Conservation (phyloP, 768 basidiomycete genomes). For the Daedaleopsis nitida region DNA sequence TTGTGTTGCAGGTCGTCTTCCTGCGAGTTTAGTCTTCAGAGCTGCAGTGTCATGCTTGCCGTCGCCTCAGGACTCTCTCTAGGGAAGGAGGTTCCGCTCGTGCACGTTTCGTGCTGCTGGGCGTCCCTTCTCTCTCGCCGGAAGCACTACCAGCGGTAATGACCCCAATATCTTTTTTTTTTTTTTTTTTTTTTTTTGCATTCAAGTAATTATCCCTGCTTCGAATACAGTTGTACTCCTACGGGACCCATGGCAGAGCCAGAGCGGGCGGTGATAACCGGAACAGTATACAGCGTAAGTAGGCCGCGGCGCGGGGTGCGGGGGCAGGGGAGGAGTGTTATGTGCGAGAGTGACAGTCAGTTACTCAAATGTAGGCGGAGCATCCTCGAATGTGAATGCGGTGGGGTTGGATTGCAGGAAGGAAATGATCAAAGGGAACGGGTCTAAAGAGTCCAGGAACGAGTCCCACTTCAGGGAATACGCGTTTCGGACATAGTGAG, state of each 20-base stretch:
- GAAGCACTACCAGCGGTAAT: conserved; percentile 64
- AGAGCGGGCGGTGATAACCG: too few species aligned
- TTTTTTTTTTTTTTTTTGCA: too few species aligned
- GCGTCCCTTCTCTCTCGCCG: conserved; percentile 73
- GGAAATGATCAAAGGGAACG: not conserved
- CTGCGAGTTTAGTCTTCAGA: conserved; percentile 77
- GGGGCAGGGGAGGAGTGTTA: too few species aligned
- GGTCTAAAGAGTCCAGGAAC: not conserved
- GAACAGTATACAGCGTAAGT: too few species aligned
- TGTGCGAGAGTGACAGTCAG: too few species aligned
- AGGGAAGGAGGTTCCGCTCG: conserved; percentile 88
- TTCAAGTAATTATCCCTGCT: too few species aligned
- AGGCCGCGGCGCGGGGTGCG: too few species aligned
- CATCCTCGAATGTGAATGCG: not conserved
- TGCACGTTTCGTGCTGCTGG: conserved; percentile 84
- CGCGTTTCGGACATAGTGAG: not conserved
- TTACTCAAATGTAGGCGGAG: too few species aligned
- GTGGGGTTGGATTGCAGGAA: not conserved
- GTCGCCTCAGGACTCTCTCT: conserved; percentile 86
- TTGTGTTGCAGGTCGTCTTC: conserved; percentile 57
- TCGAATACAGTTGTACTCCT: too few species aligned
- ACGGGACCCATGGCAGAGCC: too few species aligned
- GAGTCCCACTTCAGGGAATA: not conserved
- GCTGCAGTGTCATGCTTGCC: conserved; percentile 77
- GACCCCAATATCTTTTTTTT: too few species aligned